Conservation (phyloP, 2,329 filamentous ascomycete genomes). For the Cercospora sp. region DNA sequence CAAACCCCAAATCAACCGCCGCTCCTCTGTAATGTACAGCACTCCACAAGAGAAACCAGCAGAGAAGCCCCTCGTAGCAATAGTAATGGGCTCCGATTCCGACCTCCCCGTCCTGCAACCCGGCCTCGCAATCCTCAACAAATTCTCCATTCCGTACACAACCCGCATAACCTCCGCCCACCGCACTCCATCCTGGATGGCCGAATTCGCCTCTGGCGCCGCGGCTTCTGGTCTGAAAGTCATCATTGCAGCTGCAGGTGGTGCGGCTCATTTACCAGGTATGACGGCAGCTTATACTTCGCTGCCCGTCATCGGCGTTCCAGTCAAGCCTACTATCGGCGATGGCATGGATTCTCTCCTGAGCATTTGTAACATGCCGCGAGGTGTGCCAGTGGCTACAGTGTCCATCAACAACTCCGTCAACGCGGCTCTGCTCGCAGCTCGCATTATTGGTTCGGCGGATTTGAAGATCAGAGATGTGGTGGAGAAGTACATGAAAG, state of each 20-base stretch:
- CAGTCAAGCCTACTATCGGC: constrained; percentile 51
- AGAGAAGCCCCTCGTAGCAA: constrained; percentile 62
- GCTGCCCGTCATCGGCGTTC: constrained; percentile 53
- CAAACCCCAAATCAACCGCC: constrained; percentile 40
- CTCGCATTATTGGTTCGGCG: constrained; percentile 43
- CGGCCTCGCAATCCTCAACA: constrained; percentile 64
- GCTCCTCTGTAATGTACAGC: constrained; percentile 20
- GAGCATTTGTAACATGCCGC: constrained; percentile 55
- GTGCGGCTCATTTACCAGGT: constrained; percentile 53
- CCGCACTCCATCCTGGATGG: constrained; percentile 52
- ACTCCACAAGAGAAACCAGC: constrained; percentile 16
- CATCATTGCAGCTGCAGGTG: constrained; percentile 53
- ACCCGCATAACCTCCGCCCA: constrained; percentile 74
- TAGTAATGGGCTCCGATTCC: constrained; percentile 83
- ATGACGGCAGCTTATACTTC: constrained; percentile 54
- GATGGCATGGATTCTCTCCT: constrained; percentile 53
- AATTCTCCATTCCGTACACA: constrained; percentile 71
- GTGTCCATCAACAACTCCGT: constrained; percentile 50
- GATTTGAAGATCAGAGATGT: constrained; percentile 58
- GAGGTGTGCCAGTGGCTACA: constrained; percentile 45
- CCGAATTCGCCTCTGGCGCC: constrained; percentile 46
- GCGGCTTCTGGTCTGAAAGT: constrained; percentile 42
- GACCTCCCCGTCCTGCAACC: constrained; percentile 68
- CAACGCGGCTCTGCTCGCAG: constrained; percentile 51
- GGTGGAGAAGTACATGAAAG: constrained; percentile 61